Evolutionary conservation across 345 rosid genomes (phyloP), one percentile per base, ranked within the genome.

Genomic region (Kandelia obovata): DNA sequence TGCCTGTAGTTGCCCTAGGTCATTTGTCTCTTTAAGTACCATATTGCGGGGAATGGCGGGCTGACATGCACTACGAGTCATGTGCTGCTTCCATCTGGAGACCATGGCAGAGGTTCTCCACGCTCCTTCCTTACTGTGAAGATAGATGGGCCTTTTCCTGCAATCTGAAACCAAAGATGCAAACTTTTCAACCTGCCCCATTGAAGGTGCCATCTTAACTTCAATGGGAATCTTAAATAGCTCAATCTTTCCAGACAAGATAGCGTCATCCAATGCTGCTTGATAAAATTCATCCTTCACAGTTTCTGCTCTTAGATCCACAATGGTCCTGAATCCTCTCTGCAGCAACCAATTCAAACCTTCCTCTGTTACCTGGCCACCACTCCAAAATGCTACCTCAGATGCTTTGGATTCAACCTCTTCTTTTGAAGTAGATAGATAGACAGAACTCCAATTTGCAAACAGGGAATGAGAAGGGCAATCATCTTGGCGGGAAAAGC

Each of bases 11-110:
- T 75, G 75, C 30, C 69, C 73, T 28, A 31, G 65, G 58, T 70
- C 76, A 69, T 71, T 60, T 26, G 66, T 59, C 60, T 71, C 71
- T 56, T 68, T 28, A 53, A 63, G 68, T 28, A 26, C 56, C 25
- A 31, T 27, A 58, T 80, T 83, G 61, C 25, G 62, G 5, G 65
- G 39, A 76, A 55, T 61, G 17, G 49, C 49, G 10, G n/a, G 59
- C 62, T 76, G 83, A 60, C 78, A 76, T 43, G 74, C 68, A 64
- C 31, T 69, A 62, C 96, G 89, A 68, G 81, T 84, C 88, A 87
- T 86, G 83, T 80, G 88, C 86, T 94, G 98, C 81, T 87, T 84
- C 96, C 98, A 94, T 80, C 97, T 85, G 61, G 98, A 91, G 47
- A 91, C 80, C 98, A 94, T 87, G 28, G 96, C 93, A 65, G 86